Evolutionary conservation across 352 stramenopile genomes (phyloP).

Genomic region (Phytophthora quininea): DNA sequence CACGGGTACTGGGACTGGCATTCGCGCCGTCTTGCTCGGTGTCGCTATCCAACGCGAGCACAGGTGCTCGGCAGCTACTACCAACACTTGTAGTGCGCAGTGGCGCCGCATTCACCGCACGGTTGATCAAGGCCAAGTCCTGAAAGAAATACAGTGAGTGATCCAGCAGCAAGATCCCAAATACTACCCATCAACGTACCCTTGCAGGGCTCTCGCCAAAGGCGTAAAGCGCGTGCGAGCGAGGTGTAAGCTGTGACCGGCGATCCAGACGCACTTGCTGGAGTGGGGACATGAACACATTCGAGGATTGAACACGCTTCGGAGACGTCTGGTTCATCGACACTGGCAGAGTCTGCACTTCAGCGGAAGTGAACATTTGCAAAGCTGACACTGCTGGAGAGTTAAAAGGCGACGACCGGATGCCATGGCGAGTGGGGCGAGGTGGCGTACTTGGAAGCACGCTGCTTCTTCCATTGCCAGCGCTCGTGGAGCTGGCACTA

Average conservation of each 20-base stretch:
- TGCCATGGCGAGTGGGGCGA: constrained; percentile 26
- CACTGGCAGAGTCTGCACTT: constrained; percentile 82
- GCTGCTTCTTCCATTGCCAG: constrained; percentile 20
- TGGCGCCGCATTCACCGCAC: constrained; percentile 62
- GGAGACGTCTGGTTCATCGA: constrained; percentile 81
- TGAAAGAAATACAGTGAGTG: constrained; percentile 16
- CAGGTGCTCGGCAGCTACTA: constrained; percentile 14
- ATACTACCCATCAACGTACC: constrained; percentile 44
- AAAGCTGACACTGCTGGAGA: constrained; percentile 53
- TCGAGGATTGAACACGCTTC: constrained; percentile 79
- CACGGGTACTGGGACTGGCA: constrained; percentile 8
- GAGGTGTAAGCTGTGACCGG: constrained; percentile 71
- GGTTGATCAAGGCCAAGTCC: constrained; percentile 80
- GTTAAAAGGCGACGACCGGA: constrained; percentile 46
- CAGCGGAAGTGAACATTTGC: constrained; percentile 69
- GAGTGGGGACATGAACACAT: constrained; percentile 87
- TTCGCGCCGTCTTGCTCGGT: constrained; percentile 30
- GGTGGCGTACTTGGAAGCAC: constrained; percentile 58
- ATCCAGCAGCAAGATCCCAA: neutral
- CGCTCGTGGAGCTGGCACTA: constrained; percentile 1
- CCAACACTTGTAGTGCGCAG: constrained; percentile 6
- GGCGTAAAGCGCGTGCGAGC: constrained; percentile 83
- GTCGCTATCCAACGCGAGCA: constrained; percentile 41
- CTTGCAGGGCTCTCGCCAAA: constrained; percentile 86
- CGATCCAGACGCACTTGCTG: constrained; percentile 79